A percentile compares a stretch with the other conserved stretches of the same genome.
phyloP scores from a whole-genome alignment of 1,284 basidiomycete species.

The Malassezia sp. region DNA sequence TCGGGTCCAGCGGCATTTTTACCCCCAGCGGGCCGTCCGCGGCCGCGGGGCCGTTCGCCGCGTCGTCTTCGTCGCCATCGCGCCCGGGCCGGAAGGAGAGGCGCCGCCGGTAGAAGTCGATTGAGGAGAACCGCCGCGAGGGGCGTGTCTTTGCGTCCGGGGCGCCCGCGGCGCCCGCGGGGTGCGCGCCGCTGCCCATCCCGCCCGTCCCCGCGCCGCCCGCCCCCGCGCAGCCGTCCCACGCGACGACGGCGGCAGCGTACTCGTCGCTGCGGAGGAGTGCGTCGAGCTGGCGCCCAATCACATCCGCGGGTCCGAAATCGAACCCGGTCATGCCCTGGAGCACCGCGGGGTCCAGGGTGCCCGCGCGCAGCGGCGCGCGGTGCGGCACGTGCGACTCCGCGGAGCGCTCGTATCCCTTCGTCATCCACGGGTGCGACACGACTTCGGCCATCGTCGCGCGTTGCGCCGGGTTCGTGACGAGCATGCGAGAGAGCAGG shows the following conservation, averaged over 20 bases:
- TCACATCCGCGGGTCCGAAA: constrained; percentile 77
- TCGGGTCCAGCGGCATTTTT: constrained; percentile 60
- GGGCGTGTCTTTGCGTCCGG: constrained; percentile 23
- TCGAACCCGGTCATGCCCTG: constrained; percentile 92
- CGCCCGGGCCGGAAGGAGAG: constrained; percentile 48
- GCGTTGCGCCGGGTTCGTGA: constrained; percentile 76
- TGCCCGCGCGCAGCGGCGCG: constrained; percentile 72
- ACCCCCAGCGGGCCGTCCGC: constrained; percentile 7
- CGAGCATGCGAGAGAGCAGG: constrained; percentile 84
- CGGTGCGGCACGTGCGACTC: constrained; percentile 75
- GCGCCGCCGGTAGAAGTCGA: constrained; percentile 88
- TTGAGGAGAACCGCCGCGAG: constrained; percentile 65
- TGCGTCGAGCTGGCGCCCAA: constrained; percentile 61
- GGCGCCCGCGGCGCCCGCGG: constrained; percentile 19
- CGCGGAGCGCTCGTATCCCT: constrained; percentile 69
- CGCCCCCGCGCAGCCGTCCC: constrained; percentile 51
- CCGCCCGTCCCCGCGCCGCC: constrained; percentile 9
- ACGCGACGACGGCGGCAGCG: constrained; percentile 59
- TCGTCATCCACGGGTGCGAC: constrained; percentile 83
- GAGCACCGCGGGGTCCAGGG: constrained; percentile 75
- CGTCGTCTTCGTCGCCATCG: constrained; percentile 21
- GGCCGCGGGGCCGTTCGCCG: neutral
- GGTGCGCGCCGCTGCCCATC: neutral
- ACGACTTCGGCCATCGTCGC: constrained; percentile 80
- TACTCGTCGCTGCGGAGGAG: constrained; percentile 73